Base-by-base conservation (phyloP, 371 early-diverging fungal species). In the Rhizomucor miehei region DNA sequence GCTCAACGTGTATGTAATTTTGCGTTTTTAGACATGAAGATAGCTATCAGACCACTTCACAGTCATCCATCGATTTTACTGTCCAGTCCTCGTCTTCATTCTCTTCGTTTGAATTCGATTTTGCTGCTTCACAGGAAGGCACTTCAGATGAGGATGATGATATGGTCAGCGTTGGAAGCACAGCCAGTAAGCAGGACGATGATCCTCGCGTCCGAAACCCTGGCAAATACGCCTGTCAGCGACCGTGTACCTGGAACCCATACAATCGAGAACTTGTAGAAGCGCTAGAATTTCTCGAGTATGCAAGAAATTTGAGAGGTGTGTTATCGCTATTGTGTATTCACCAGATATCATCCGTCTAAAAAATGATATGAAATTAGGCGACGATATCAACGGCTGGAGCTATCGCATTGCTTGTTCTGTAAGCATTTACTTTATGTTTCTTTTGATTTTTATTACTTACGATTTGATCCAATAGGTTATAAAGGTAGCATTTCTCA, bases 241-340 rank as follows among this genome's bases (percentile, higher is more conserved):
- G 56, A 6, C 59, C 52, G 10, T 46, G 48, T 1, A 39, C 51
- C 25, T 41, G 49, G 40, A 43, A 54, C 4, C 52, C 50, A 8
- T 45, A n/a, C 21, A 63, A 63, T 34, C 43, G 48, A 20, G 49
- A 52, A 3, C 47, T 63, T 10, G 50, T 59, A 13, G 64, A 58
- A 13, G 44, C 54, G 24, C 51, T 57, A 20, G 48, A 52, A 21
- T 55, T 51, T 37, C 41, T 63, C 13, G 58, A 63, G 44, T 52
- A 63, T 34, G 51, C 55, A 21, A 43, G 64, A n/a, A 59, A 54
- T 29, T 36, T 63, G 1, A 20, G 47, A 41, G 63, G 63, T 63
- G 44, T 43, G 35, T 14, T 1, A 17, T n/a, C 9, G 2, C 11
- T 11, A 19, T 11, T 1, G 29, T 12, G 0, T 38, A 21, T 34